Evolutionary conservation across 345 rosid genomes (phyloP).

Genomic region (Populus euphratica): DNA sequence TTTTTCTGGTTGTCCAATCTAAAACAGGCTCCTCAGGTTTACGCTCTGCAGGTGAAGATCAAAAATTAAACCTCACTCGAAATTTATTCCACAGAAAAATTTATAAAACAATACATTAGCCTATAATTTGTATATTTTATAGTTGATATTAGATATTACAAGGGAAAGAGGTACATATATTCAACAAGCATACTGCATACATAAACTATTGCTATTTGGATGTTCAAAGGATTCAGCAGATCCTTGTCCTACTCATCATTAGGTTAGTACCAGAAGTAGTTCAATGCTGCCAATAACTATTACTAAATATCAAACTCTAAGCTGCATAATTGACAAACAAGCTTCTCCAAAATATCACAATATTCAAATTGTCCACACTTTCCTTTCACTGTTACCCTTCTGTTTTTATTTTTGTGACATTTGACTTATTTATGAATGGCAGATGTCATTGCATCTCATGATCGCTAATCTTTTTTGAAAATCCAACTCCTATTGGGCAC

Average conservation of each 20-base stretch:
- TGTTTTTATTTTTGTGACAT: too few relatives aligned
- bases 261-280: not conserved
- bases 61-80: not conserved
- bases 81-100: not conserved
- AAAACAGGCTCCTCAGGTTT: conserved; percentile 77
- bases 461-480: too few relatives aligned
- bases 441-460: too few relatives aligned
- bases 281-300: not conserved
- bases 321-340: too few relatives aligned
- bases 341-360: too few relatives aligned
- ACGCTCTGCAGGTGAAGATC: conserved; percentile 50
- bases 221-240: not conserved
- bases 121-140: not conserved
- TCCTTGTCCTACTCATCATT: not conserved
- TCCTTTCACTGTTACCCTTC: too few relatives aligned
- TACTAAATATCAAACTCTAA: not conserved
- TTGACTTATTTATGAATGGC: too few relatives aligned
- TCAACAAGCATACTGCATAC: not conserved
- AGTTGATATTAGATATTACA: not conserved
- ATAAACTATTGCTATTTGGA: not conserved
- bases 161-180: not conserved
- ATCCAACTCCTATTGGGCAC: too few relatives aligned
- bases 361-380: too few relatives aligned
- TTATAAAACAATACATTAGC: not conserved
- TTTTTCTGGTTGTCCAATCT: conserved; percentile 78